Conservation (phyloP, 2,329 filamentous ascomycete genomes). For the Paecilomyces sp. region DNA sequence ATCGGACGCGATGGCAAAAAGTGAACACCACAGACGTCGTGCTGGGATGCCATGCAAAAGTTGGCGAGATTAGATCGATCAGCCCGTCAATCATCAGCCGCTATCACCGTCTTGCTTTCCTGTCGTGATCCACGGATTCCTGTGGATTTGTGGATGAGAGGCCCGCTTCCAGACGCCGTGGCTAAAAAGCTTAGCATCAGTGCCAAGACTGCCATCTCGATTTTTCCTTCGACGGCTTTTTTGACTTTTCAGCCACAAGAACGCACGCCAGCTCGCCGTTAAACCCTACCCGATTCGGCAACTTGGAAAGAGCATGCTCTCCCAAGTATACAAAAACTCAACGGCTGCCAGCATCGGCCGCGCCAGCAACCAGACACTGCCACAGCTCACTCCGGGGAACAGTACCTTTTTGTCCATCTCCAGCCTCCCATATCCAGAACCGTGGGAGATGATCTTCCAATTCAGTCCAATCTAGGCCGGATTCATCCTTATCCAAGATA, state of each 20-base stretch:
- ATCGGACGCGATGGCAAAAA: neutral
- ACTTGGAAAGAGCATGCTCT: neutral
- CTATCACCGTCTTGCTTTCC: neutral
- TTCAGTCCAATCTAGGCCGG: neutral
- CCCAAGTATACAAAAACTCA: neutral
- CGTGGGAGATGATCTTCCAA: neutral
- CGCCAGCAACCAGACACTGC: neutral
- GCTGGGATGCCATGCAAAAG: neutral
- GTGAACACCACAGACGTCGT: neutral
- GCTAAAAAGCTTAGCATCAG: neutral
- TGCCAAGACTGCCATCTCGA: neutral
- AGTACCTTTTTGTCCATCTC: neutral
- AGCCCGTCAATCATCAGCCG: neutral
- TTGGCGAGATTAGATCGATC: neutral
- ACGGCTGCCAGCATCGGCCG: neutral
- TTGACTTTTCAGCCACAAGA: neutral
- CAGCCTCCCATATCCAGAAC: neutral
- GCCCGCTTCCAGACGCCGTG: neutral
- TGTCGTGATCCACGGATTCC: neutral
- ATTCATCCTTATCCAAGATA: neutral
- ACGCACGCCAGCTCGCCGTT: neutral
- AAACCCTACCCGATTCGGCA: neutral
- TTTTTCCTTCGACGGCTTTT: neutral
- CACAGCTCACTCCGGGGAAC: neutral
- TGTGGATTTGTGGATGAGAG: neutral